These are phyloP conservation scores for Wickerhamiella shivajii DNA, from an alignment of 805 yeast genomes.

Conservation along the genomic window DNA sequence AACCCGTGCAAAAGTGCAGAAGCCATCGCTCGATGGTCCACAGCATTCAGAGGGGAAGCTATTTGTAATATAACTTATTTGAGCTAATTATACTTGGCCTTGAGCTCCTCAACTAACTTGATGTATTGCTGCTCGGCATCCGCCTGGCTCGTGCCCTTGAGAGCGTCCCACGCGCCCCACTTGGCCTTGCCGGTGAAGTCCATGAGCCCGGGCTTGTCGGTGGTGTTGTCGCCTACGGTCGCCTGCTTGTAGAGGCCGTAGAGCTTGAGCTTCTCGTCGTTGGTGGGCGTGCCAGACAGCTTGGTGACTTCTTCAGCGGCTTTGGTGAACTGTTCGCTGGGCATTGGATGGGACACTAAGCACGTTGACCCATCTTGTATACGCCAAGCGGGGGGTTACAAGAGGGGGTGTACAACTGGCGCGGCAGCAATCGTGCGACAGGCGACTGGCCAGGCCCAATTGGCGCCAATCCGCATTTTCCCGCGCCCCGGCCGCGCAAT, in stretches of 20 bases:
- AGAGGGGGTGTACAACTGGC: neutral
- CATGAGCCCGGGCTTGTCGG: constrained; percentile 79
- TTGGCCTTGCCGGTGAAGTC: constrained; percentile 92
- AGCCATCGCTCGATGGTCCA: constrained; percentile 11
- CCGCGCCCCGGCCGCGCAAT: too few species aligned
- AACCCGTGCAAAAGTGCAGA: constrained; percentile 11
- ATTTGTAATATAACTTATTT: neutral
- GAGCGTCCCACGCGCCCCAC: constrained; percentile 92
- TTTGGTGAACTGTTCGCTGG: constrained; percentile 26
- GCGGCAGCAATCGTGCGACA: neutral
- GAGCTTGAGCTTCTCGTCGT: constrained; percentile 72
- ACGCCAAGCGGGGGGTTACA: neutral
- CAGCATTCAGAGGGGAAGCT: constrained; percentile 1
- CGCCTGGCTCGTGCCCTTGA: constrained; percentile 68
- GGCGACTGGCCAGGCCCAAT: neutral
- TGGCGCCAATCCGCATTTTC: neutral
- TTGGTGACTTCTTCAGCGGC: constrained; percentile 65
- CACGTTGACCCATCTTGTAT: too few species aligned
- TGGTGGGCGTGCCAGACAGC: constrained; percentile 62
- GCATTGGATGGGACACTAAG: too few species aligned
- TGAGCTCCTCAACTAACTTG: constrained; percentile 23
- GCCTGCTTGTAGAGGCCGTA: constrained; percentile 96
- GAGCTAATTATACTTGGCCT: constrained; percentile 13
- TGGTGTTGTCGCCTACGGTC: constrained; percentile 83
- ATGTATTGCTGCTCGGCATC: constrained; percentile 72